These are phyloP conservation scores for Dipteronia sinensis DNA, from an alignment of 345 rosid species.

Conservation along the genomic window DNA sequence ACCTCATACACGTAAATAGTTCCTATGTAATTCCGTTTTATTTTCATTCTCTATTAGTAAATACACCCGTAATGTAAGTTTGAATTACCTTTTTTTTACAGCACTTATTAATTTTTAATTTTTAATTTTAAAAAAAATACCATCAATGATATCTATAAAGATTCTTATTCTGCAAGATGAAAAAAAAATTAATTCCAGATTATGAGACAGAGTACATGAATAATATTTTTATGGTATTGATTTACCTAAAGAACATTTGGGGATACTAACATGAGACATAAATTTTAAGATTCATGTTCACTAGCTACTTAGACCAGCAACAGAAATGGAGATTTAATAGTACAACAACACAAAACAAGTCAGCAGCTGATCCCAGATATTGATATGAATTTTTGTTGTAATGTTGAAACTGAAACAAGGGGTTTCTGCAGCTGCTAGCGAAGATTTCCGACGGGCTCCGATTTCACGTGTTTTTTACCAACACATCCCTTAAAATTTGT, in stretches of 20 bases:
- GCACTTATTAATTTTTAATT: too few species aligned
- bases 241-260: neutral
- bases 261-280: neutral
- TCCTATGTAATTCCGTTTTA: too few species aligned
- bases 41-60: too few species aligned
- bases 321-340: constrained; percentile 19
- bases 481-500: constrained; percentile 49
- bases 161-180: too few species aligned
- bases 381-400: constrained; percentile 15
- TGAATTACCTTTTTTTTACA: too few species aligned
- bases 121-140: too few species aligned
- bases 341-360: constrained; percentile 16
- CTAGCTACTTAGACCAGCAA: neutral
- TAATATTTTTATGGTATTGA: neutral
- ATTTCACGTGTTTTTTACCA: constrained; percentile 41
- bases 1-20: too few species aligned
- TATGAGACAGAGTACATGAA: neutral
- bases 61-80: too few species aligned
- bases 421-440: neutral
- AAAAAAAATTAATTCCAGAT: too few species aligned
- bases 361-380: constrained; percentile 13
- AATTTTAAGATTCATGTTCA: neutral
- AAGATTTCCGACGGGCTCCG: constrained; percentile 6
- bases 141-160: too few species aligned
- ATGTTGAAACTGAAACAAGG: neutral